Base-by-base conservation (phyloP, 306 rosid genomes). In the Canavalia ensiformis region DNA sequence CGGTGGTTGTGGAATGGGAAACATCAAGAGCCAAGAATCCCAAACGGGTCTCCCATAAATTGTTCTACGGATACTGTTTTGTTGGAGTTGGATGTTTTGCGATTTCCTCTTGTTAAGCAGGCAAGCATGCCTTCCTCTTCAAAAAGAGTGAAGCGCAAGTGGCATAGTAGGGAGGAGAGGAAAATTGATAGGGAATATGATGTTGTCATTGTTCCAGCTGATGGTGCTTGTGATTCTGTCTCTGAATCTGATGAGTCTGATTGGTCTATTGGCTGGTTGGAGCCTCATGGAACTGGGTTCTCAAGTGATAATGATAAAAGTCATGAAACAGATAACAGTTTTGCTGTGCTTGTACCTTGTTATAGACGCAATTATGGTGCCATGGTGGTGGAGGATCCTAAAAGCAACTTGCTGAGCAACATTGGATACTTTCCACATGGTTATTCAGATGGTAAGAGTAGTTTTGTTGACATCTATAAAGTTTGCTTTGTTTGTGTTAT, bases 251-350 rank as follows among this genome's bases (percentile, higher is more conserved):
- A 90, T 76, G 97, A 81, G 76, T 95, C 99, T 7, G 98, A 95
- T 80, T 95, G 98, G 97, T 93, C 99, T 2, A 86, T 95, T 72
- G 99, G 99, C 63, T 95, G 99, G 99, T 83, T 87, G 62, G 99
- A 95, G 87, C 98, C 98, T 88, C 96, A 86, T 77, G 99, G 98
- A 77, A 91, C 98, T 81, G 98, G 88, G 25, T 95, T 95, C 80
- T 91, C 88, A 12, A 93, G 94, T 76, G 97, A 93, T 44, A 92
- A 88, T 66, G 25, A 18, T 18, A 18, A 18, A 18, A 18, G 25
- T 18, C 25, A 18, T 18, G 97, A 91, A 39, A 10, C 86, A n/a
- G 99, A 95, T 67, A 89, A 85, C 83, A 95, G 91, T 80, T 95
- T 95, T 47, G 99, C 98, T 0, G 99, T 95, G 69, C 83, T 95